phyloP scores from a whole-genome alignment of 108 stramenopile genomes.

The Cyclotella choctawhatcheeana region DNA sequence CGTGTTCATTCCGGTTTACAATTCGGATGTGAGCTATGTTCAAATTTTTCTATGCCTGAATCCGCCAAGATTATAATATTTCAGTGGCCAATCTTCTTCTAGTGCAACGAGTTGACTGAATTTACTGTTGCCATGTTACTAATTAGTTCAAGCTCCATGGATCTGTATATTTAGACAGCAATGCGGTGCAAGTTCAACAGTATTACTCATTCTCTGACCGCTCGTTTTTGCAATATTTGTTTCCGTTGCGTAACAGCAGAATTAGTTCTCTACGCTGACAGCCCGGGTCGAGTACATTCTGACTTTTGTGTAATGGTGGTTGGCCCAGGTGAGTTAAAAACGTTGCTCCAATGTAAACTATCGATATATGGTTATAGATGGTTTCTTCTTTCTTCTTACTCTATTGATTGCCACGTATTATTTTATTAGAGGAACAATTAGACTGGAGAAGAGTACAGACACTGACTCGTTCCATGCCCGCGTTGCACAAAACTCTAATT shows the following conservation, averaged over 20 bases:
- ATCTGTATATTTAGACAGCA: too few species aligned
- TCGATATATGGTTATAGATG: background rate
- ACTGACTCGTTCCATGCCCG: slow-evolving; percentile 79
- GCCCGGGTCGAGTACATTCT: slow-evolving; percentile 79
- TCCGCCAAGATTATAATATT: too few species aligned
- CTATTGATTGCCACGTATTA: too few species aligned
- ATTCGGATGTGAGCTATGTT: slow-evolving; percentile 89
- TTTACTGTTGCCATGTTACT: too few species aligned
- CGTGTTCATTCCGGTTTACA: slow-evolving; percentile 89
- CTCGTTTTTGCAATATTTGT: too few species aligned
- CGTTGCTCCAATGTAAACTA: background rate
- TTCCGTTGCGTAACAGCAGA: too few species aligned
- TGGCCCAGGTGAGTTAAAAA: slow-evolving; percentile 17
- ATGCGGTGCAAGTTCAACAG: too few species aligned
- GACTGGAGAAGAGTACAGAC: slow-evolving; percentile 86
- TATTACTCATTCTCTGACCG: too few species aligned
- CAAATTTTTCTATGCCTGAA: too few species aligned
- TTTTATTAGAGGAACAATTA: slow-evolving; percentile 60
- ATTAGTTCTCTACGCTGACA: slow-evolving; percentile 87
- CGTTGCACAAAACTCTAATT: slow-evolving; percentile 86
- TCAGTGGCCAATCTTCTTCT: too few species aligned
- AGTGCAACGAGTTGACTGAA: too few species aligned
- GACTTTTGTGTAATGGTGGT: slow-evolving; percentile 89
- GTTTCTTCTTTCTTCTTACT: background rate
- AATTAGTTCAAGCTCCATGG: too few species aligned